Base-by-base conservation (phyloP, 2,329 filamentous ascomycete genomes). In the Rhynchosporium agropyri region DNA sequence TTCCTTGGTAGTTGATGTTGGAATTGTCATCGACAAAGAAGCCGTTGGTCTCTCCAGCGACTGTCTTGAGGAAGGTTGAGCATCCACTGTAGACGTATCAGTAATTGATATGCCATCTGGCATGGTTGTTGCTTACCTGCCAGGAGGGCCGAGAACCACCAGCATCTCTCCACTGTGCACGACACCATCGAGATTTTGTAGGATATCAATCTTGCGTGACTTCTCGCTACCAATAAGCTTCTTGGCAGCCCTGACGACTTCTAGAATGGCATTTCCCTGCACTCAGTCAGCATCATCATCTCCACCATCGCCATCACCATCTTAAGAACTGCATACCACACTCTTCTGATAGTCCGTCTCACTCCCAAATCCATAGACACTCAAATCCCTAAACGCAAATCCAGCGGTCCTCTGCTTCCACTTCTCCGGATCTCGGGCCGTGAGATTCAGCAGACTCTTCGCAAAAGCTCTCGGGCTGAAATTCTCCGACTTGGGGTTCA, bases 261-360 rank as follows among this genome's bases (percentile, higher is more conserved):
- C 81, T 0, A 88, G 74, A 79, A 81, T 82, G 59, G 87, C 75
- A 70, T 88, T 89, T 65, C 75, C 77, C 51, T 54, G 38, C 38
- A 20, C 51, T n/a, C 26, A 40, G 51, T 54, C 51, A 54, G 51
- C 33, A 42, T 50, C 38, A 20, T 54, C 38, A 20, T 40, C 36
- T 28, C 28, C 42, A 3, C 13, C 42, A 45, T 4, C 8, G n/a
- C 43, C n/a, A 8, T 20, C 6, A 8, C n/a, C 20, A 5, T 36
- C 6, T 10, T 36, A 3, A 36, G 33, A 6, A n/a, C 10, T 38
- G 40, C 51, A 36, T 54, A 54, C 51, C 5, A 89, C 84, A 70
- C 85, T 82, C 73, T 86, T 87, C 73, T 91, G 88, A 74, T 88
- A 91, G 73, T 91, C 88, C 0, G 87, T 89, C 0, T 84, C 79